Percentiles rank a stretch among this genome's conserved stretches.
phyloP scores from a whole-genome alignment of 192 early-diverging fungal species.

The Dimargaris xerosporica region DNA sequence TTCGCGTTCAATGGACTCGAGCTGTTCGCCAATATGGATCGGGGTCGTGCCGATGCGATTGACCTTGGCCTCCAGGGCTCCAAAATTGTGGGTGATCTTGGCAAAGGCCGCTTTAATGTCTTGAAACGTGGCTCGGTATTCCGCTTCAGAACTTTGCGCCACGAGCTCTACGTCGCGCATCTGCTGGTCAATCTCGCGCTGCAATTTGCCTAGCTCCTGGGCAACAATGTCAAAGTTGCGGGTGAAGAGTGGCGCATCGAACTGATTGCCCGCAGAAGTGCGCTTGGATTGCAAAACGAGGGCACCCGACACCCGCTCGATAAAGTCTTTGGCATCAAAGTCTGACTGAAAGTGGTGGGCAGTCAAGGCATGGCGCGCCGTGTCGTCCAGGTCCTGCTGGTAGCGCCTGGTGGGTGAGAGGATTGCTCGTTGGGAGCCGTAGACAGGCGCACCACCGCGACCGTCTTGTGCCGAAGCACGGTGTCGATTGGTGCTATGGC shows the following conservation, averaged over 20 bases:
- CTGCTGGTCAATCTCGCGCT: conserved; percentile 58
- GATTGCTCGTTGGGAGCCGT: not conserved
- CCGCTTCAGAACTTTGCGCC: conserved; percentile 52
- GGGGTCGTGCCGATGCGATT: conserved; percentile 90
- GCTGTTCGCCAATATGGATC: conserved; percentile 93
- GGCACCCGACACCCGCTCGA: conserved; percentile 36
- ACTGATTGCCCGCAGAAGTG: conserved; percentile 24
- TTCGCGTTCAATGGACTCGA: conserved; percentile 92
- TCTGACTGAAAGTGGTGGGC: conserved; percentile 22
- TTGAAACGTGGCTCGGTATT: conserved; percentile 57
- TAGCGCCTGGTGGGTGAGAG: not conserved
- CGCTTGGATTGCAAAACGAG: conserved; percentile 30
- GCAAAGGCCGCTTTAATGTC: conserved; percentile 70
- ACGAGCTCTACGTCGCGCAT: conserved; percentile 75
- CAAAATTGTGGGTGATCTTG: conserved; percentile 77
- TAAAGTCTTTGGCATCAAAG: conserved; percentile 36
- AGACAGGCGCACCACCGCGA: no score
- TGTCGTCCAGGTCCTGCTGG: not conserved
- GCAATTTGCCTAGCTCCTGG: conserved; percentile 65
- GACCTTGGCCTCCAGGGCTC: conserved; percentile 72
- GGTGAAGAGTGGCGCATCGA: conserved; percentile 87
- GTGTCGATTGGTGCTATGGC: no score
- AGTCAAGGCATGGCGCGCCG: conserved; percentile 8
- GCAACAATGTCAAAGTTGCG: conserved; percentile 74
- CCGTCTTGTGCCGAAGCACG: no score